phyloP scores from a whole-genome alignment of 2,329 filamentous ascomycete genomes.

The Paecilomyces variotii region DNA sequence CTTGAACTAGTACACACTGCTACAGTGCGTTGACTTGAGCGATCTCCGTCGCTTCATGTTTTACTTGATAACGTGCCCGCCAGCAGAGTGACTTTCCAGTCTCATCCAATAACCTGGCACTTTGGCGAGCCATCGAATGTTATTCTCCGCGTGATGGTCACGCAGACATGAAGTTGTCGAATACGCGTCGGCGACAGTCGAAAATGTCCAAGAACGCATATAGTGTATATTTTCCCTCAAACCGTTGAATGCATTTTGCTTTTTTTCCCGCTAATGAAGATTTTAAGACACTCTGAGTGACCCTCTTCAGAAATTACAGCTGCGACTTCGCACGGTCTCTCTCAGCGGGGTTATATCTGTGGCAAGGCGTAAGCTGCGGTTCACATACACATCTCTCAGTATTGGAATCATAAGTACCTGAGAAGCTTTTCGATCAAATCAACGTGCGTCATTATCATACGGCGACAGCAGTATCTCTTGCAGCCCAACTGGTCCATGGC shows the following conservation, averaged over 20 bases:
- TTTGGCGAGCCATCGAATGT: neutral
- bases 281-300: neutral
- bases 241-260: neutral
- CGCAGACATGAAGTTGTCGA: neutral
- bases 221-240: neutral
- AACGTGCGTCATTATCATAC: constrained; percentile 99
- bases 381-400: neutral
- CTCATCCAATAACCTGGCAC: neutral
- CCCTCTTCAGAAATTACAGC: constrained; percentile 5
- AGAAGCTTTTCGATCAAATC: constrained; percentile 98
- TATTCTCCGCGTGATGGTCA: neutral
- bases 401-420: constrained; percentile 50
- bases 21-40: neutral
- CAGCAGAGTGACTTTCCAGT: neutral
- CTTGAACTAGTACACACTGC: neutral
- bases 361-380: neutral
- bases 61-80: neutral
- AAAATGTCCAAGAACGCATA: neutral
- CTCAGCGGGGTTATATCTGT: constrained; percentile 44
- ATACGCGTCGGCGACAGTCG: neutral
- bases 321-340: constrained; percentile 37
- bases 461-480: constrained; percentile 94
- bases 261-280: neutral
- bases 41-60: neutral
- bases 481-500: constrained; percentile 93